phyloP scores from a whole-genome alignment of 1,284 basidiomycete species.

The Stereum hirsutum region DNA sequence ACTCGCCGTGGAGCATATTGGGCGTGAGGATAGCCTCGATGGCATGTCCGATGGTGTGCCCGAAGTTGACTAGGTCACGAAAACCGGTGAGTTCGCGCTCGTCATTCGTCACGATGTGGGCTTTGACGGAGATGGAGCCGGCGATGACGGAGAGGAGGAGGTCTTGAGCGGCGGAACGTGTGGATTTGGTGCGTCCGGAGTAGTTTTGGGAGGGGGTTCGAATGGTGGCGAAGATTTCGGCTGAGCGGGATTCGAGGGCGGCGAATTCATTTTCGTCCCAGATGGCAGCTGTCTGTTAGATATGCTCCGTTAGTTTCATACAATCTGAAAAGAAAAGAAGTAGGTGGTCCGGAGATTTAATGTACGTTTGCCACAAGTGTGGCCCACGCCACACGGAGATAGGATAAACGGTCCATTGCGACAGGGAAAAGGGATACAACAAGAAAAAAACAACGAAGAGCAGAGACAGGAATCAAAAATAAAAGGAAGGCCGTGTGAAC shows the following conservation, averaged over 20 bases:
- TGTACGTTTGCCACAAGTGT: too few species aligned
- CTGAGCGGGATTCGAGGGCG: conserved; percentile 75
- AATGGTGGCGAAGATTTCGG: conserved; percentile 80
- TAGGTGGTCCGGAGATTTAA: too few species aligned
- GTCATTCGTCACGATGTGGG: conserved; percentile 92
- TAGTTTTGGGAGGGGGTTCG: conserved; percentile 56
- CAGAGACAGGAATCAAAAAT: neutral
- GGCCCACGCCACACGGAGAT: too few species aligned
- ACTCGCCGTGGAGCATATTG: conserved; percentile 88
- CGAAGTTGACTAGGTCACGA: conserved; percentile 96
- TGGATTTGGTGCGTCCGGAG: conserved; percentile 55
- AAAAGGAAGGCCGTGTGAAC: too few species aligned
- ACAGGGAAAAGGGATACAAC: too few species aligned
- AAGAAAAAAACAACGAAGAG: neutral
- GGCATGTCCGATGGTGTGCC: conserved; percentile 93
- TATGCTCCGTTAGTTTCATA: neutral
- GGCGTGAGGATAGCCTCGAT: conserved; percentile 93
- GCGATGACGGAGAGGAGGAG: conserved; percentile 75
- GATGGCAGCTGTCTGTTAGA: conserved; percentile 82
- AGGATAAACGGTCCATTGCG: neutral
- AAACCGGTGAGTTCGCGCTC: conserved; percentile 88
- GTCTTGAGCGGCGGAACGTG: conserved; percentile 69
- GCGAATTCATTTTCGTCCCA: conserved; percentile 88
- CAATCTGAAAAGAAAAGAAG: too few species aligned
- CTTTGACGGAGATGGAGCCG: conserved; percentile 86